Evolutionary conservation across 2,329 filamentous ascomycete species (phyloP).

Genomic region (Nemania sp.): DNA sequence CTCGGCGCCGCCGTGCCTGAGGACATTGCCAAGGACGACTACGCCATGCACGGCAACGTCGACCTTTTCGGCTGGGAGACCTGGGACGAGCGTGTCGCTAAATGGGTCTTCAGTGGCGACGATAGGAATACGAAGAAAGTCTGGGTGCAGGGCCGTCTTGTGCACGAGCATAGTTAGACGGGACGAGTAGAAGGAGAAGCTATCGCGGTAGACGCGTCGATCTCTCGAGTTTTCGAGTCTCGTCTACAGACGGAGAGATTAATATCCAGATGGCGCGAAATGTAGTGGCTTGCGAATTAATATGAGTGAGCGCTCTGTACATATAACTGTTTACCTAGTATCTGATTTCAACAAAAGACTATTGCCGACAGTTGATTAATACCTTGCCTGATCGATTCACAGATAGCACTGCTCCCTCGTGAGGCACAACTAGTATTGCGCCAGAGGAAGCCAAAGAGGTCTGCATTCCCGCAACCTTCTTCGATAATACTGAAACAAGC

Average conservation of each 20-base stretch:
- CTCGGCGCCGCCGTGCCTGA: slow-evolving; percentile 55
- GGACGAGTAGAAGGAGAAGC: no score
- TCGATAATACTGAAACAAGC: no score
- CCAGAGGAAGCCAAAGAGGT: no score
- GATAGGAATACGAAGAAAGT: slow-evolving; percentile 87
- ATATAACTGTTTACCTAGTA: no score
- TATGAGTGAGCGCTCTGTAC: neutral
- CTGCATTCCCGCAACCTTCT: no score
- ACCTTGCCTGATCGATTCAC: no score
- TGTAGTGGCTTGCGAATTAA: neutral
- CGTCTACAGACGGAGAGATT: no score
- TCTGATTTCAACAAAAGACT: neutral
- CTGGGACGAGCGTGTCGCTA: slow-evolving; percentile 85
- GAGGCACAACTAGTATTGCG: no score
- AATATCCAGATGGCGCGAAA: neutral
- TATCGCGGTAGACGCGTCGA: no score
- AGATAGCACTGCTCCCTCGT: no score
- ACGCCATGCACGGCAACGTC: slow-evolving; percentile 62
- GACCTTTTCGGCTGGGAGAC: slow-evolving; percentile 90
- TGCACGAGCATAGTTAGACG: slow-evolving; percentile 59
- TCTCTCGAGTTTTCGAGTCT: no score
- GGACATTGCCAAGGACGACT: slow-evolving; percentile 41
- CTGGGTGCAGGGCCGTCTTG: slow-evolving; percentile 84
- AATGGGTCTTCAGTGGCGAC: slow-evolving; percentile 94
- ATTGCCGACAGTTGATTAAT: neutral